Conservation (phyloP, 805 yeast species). For the Candida suzukii region DNA sequence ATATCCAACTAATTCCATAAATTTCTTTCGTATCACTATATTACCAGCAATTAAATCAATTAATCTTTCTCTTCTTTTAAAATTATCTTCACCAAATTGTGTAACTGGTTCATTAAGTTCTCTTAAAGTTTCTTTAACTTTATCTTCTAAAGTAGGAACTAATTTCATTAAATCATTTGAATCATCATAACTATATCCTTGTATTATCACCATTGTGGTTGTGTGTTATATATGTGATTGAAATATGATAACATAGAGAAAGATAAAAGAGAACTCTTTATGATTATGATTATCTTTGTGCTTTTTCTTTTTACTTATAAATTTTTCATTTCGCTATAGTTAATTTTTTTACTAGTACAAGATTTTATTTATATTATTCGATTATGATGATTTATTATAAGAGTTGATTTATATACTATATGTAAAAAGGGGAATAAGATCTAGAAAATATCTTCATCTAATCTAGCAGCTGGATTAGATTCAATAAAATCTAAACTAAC, state of each 20-base stretch:
- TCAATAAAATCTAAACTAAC: constrained; percentile 92
- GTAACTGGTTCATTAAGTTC: constrained; percentile 51
- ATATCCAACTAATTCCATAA: constrained; percentile 6
- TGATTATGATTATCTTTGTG: too few species aligned
- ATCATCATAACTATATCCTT: neutral
- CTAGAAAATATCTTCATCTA: constrained; percentile 64
- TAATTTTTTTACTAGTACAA: too few species aligned
- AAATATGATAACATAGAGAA: too few species aligned
- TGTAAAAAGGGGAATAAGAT: too few species aligned
- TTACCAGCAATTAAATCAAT: constrained; percentile 33
- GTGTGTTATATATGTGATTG: too few species aligned
- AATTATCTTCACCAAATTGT: constrained; percentile 50
- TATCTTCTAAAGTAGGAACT: constrained; percentile 62
- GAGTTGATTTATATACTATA: too few species aligned
- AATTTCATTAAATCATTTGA: constrained; percentile 8
- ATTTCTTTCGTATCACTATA: constrained; percentile 13
- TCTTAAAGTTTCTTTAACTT: constrained; percentile 45
- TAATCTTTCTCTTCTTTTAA: constrained; percentile 50
- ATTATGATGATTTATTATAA: too few species aligned
- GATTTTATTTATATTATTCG: too few species aligned
- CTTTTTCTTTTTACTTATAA: too few species aligned
- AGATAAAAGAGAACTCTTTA: too few species aligned
- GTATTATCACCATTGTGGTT: neutral
- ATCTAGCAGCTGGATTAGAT: constrained; percentile 94
- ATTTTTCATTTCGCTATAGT: too few species aligned